Conservation (phyloP, 495 filamentous ascomycete genomes). For the Aspergillus biplanus region DNA sequence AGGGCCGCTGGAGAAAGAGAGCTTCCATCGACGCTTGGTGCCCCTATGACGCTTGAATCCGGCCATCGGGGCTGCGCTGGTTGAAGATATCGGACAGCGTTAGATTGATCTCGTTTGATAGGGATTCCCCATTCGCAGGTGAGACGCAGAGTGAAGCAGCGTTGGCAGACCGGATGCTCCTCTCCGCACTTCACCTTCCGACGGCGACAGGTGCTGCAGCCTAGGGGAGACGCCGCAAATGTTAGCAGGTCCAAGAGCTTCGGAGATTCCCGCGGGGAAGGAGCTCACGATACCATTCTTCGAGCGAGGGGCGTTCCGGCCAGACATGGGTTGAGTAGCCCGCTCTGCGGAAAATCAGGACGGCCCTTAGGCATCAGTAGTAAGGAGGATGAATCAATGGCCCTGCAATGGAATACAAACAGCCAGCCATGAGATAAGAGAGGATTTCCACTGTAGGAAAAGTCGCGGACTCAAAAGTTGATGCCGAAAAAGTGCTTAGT, state of each 20-base stretch:
- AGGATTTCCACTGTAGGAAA: neutral
- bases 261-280: constrained; percentile 18
- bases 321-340: constrained; percentile 41
- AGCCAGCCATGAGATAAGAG: neutral
- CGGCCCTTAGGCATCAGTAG: constrained; percentile 25
- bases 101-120: constrained; percentile 35
- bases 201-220: constrained; percentile 58
- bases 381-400: neutral
- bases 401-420: neutral
- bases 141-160: constrained; percentile 42
- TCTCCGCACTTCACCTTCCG: constrained; percentile 62
- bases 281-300: constrained; percentile 41
- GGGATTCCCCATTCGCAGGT: constrained; percentile 45
- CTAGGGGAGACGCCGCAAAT: constrained; percentile 22
- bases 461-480: constrained; percentile 5
- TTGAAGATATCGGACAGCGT: constrained; percentile 38
- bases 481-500: neutral
- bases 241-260: constrained; percentile 10
- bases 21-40: neutral
- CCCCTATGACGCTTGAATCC: neutral
- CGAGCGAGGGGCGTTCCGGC: constrained; percentile 51
- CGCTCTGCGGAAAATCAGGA: constrained; percentile 21
- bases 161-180: constrained; percentile 51
- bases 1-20: neutral
- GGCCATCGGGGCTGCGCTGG: constrained; percentile 28